A percentile compares a stretch with the other conserved stretches of the same genome.
These are phyloP conservation scores for Russula sp. DNA, from an alignment of 768 basidiomycete genomes.

Conservation along the genomic window DNA sequence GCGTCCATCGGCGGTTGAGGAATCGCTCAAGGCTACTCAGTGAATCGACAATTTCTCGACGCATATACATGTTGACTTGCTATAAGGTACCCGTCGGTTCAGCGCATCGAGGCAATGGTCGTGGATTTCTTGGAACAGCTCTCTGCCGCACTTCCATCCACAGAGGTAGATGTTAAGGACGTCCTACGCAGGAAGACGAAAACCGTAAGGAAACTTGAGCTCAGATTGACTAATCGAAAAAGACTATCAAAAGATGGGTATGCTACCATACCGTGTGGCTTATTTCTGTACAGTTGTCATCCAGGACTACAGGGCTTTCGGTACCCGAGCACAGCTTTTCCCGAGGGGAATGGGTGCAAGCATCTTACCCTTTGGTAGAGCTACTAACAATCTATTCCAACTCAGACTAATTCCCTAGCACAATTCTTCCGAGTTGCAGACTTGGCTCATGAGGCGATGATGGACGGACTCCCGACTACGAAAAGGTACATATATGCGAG, in stretches of 20 bases:
- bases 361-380: conserved; percentile 38
- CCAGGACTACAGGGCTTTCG: conserved; percentile 19
- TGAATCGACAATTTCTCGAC: background rate
- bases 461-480: conserved; percentile 41
- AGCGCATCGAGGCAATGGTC: conserved; percentile 16
- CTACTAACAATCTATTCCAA: background rate
- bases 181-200: background rate
- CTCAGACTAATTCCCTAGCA: conserved; percentile 38
- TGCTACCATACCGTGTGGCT: conserved; percentile 3
- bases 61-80: background rate
- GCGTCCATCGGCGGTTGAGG: background rate
- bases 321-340: conserved; percentile 32
- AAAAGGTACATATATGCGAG: conserved; percentile 14
- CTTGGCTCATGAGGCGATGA: conserved; percentile 61
- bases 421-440: conserved; percentile 63
- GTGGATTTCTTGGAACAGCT: conserved; percentile 16
- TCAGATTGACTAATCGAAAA: conserved; percentile 35
- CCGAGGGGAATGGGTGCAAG: conserved; percentile 36
- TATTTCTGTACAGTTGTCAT: background rate
- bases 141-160: conserved; percentile 13
- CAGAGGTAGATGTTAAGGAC: conserved; percentile 6
- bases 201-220: conserved; percentile 29
- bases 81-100: background rate
- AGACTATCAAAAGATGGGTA: conserved; percentile 32
- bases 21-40: background rate